Percentiles rank a stretch among this genome's conserved stretches.
phyloP scores from a whole-genome alignment of 2,329 filamentous ascomycete genomes.

The Monilinia fructigena region DNA sequence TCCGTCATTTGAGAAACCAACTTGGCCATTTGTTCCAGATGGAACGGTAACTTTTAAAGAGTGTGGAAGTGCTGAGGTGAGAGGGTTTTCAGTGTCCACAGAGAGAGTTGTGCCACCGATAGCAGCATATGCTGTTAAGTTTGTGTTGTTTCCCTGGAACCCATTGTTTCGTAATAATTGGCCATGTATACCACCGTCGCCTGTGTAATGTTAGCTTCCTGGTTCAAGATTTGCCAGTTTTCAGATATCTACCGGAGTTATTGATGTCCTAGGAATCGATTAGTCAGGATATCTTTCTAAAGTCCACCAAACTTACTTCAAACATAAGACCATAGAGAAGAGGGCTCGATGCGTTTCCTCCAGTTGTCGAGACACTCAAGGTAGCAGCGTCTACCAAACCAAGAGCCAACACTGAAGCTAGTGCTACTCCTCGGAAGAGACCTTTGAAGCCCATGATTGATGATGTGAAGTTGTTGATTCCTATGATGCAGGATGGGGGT shows the following conservation, averaged over 20 bases:
- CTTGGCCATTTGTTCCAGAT: constrained; percentile 31
- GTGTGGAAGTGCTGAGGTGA: constrained; percentile 24
- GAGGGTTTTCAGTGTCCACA: constrained; percentile 22
- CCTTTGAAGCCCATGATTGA: constrained; percentile 4
- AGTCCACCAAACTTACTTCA: constrained; percentile 22
- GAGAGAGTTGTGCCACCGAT: constrained; percentile 24
- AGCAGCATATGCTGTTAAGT: constrained; percentile 24
- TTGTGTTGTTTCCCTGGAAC: constrained; percentile 51
- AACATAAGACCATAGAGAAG: constrained; percentile 30
- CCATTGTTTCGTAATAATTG: constrained; percentile 68
- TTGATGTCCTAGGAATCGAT: constrained; percentile 18
- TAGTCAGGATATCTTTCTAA: background rate
- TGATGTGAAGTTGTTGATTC: background rate
- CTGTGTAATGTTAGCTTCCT: constrained; percentile 35
- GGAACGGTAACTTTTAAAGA: constrained; percentile 27
- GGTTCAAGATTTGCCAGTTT: background rate
- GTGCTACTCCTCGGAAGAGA: background rate
- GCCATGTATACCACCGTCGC: constrained; percentile 68
- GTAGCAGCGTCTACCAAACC: constrained; percentile 11
- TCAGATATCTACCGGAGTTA: constrained; percentile 8
- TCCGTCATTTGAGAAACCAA: constrained; percentile 38
- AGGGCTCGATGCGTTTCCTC: constrained; percentile 30
- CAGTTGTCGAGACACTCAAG: constrained; percentile 25
- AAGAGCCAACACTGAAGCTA: background rate
- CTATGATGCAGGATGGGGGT: background rate